Evolutionary conservation across 2,329 filamentous ascomycete genomes (phyloP).

Genomic region (Aspergillus calidoustus): DNA sequence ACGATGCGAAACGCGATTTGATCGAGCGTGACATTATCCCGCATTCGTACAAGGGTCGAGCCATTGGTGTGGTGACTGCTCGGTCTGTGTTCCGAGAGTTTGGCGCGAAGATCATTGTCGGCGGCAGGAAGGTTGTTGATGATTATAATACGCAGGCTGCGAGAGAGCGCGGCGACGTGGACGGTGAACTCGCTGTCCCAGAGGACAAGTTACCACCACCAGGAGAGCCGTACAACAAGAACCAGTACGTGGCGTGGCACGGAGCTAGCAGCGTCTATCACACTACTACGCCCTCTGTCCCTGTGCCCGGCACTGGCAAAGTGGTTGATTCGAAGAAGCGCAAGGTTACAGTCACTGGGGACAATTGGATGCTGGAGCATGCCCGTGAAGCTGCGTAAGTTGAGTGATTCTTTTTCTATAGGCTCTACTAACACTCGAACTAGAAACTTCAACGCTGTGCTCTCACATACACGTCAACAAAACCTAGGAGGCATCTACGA

Average conservation of each 20-base stretch:
- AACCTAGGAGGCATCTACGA: constrained; percentile 85
- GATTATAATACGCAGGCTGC: constrained; percentile 85
- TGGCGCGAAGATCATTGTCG: constrained; percentile 90
- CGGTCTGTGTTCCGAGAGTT: constrained; percentile 97
- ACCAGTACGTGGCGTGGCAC: constrained; percentile 98
- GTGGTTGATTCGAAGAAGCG: constrained; percentile 76
- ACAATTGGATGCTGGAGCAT: constrained; percentile 97
- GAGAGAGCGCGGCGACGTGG: constrained; percentile 75
- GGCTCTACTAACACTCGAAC: constrained; percentile 14
- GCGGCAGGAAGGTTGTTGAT: constrained; percentile 81
- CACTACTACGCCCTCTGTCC: constrained; percentile 76
- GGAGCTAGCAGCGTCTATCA: constrained; percentile 96
- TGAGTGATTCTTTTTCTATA: neutral
- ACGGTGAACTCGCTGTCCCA: constrained; percentile 90
- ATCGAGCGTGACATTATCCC: constrained; percentile 95
- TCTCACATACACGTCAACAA: constrained; percentile 69
- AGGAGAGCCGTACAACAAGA: constrained; percentile 96
- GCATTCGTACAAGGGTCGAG: constrained; percentile 96
- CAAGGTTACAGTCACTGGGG: constrained; percentile 84
- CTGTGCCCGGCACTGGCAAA: constrained; percentile 71
- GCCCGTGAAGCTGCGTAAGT: constrained; percentile 84
- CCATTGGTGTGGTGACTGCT: constrained; percentile 95
- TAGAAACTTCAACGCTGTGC: constrained; percentile 81
- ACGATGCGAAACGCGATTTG: constrained; percentile 95
- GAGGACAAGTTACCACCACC: constrained; percentile 75